Evolutionary conservation across 2,329 filamentous ascomycete genomes (phyloP).

Genomic region (Exophiala oligosperma): DNA sequence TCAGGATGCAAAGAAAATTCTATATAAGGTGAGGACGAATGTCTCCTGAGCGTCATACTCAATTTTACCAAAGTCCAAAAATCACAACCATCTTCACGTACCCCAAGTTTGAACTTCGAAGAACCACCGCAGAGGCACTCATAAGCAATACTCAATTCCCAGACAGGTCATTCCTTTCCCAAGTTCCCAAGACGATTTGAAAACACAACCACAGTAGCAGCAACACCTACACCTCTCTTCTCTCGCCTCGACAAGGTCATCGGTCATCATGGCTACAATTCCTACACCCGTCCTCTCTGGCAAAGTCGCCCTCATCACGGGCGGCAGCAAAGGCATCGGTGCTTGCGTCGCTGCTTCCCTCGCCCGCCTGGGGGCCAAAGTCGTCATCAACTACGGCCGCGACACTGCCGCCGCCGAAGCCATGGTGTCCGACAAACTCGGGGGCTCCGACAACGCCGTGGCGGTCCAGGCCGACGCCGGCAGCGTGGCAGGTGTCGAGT

Average conservation of each 20-base stretch:
- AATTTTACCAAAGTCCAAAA: too few relatives aligned
- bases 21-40: too few relatives aligned
- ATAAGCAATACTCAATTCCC: too few relatives aligned
- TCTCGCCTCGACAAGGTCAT: not conserved
- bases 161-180: too few relatives aligned
- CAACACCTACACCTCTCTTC: too few relatives aligned
- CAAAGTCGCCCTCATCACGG: slow-evolving; percentile 41
- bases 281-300: slow-evolving; percentile 14
- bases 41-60: too few relatives aligned
- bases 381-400: slow-evolving; percentile 58
- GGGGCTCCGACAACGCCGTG: slow-evolving; percentile 44
- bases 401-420: slow-evolving; percentile 56
- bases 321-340: slow-evolving; percentile 44
- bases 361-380: slow-evolving; percentile 42
- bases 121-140: too few relatives aligned
- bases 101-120: too few relatives aligned
- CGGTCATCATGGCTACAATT: slow-evolving; percentile 19
- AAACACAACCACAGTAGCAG: too few relatives aligned
- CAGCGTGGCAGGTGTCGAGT: slow-evolving; percentile 47
- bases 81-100: too few relatives aligned
- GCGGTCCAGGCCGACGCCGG: slow-evolving; percentile 59
- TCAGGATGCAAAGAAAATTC: not conserved
- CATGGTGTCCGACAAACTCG: slow-evolving; percentile 48
- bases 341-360: slow-evolving; percentile 40
- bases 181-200: too few relatives aligned